Base-by-base conservation (phyloP, 495 filamentous ascomycete species). In the Articulospora tetracladia region DNA sequence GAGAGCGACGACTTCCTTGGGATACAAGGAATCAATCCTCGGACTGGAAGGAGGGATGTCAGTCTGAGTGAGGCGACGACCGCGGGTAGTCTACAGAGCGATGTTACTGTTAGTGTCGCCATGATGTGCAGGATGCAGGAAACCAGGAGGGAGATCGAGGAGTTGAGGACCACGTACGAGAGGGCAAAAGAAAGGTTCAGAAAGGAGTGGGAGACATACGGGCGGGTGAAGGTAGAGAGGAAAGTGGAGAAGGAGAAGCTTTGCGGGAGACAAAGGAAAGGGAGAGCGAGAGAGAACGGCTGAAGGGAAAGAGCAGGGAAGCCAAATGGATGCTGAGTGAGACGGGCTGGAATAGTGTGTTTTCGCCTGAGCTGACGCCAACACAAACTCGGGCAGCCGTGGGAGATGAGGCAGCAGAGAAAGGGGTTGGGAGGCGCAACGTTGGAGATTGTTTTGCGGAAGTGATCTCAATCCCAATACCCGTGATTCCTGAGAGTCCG, bases 1-100 rank as follows among this genome's bases (percentile, higher is more conserved):
- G 70, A 76, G 55, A 78, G 76, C 53, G 76, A 78, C 17, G 80
- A 83, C 59, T 83, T 75, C 66, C 70, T 82, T 12, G 79, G 80
- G 12, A 76, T 81, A 13, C 79, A 79, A 59, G 79, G 80, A 20
- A 74, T 75, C n/a, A 81, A 83, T 59, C 79, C 80, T 12, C 67
- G 74, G 47, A 82, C 79, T n/a, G 79, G 80, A 1, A 68, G 72
- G 60, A 74, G 71, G 56, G 73, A 81, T 32, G 26, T 55, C 22
- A 76, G 72, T 58, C 65, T 57, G 54, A 39, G 56, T 49, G 53
- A 46, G 36, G 52, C 34, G 15, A 56, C 58, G 36, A 34, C 30
- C 7, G 15, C 6, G 30, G 7, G 6, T 15, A 34, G 30, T 34
- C 15, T 34, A 63, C 51, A 55, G 61, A 74, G 72, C 54, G 72